phyloP scores from a whole-genome alignment of 164 flowering plant genomes.

The Chimonanthus praecox region DNA sequence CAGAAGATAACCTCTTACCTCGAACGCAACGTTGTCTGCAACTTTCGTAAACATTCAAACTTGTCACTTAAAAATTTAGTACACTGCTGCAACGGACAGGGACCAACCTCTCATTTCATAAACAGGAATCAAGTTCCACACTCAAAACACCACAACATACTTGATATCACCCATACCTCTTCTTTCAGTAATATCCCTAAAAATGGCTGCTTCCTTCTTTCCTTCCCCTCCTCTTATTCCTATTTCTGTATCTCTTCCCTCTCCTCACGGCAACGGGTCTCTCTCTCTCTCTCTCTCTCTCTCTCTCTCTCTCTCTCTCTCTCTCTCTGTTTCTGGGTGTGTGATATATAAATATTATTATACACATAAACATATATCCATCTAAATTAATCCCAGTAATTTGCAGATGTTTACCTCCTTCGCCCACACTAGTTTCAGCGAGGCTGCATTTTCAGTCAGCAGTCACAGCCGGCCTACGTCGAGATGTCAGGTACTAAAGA shows the following conservation, averaged over 20 bases:
- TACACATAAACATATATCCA: neutral
- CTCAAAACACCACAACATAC: no score
- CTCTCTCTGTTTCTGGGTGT: neutral
- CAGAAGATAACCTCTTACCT: no score
- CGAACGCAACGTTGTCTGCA: no score
- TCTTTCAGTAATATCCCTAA: no score
- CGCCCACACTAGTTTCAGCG: neutral
- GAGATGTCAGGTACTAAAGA: neutral
- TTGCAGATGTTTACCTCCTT: neutral
- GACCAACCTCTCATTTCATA: no score
- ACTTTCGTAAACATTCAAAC: no score
- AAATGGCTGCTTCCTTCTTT: neutral
- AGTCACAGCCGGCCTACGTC: neutral
- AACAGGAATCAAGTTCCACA: no score
- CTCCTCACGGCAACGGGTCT: conserved; percentile 53
- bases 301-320: conserved; percentile 9
- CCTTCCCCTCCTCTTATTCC: neutral
- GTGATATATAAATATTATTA: neutral
- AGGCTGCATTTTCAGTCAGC: neutral
- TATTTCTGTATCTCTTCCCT: conserved; percentile 67
- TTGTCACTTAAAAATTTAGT: no score
- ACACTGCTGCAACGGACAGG: no score
- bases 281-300: conserved; percentile 10
- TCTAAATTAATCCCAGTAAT: neutral
- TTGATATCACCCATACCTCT: no score